Conservation (phyloP, 129 eudicot genomes). For the Heracleum sosnowskyi region DNA sequence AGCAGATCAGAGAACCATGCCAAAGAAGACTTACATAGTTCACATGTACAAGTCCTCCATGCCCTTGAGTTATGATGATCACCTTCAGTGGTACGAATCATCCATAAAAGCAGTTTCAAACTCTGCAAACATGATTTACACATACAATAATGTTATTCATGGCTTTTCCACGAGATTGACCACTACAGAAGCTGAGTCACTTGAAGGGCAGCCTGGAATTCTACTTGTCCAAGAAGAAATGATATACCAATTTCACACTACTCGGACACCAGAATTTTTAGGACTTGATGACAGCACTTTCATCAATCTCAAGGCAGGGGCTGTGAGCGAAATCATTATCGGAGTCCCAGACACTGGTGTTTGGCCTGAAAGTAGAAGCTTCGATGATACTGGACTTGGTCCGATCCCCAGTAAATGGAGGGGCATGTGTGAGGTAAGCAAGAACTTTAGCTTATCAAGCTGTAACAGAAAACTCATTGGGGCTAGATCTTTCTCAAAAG, state of each 20-base stretch:
- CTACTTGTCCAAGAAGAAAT: conserved; percentile 48
- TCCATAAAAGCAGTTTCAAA: conserved; percentile 40
- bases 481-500: neutral
- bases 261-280: conserved; percentile 65
- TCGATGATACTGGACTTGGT: conserved; percentile 51
- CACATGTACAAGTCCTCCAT: conserved; percentile 62
- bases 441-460: conserved; percentile 32
- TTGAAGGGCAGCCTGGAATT: conserved; percentile 42
- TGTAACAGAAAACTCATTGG: conserved; percentile 25
- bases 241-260: conserved; percentile 62
- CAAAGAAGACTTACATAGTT: conserved; percentile 48
- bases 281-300: conserved; percentile 33
- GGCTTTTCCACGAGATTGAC: conserved; percentile 59
- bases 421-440: conserved; percentile 57
- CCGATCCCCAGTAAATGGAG: conserved; percentile 61
- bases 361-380: conserved; percentile 64
- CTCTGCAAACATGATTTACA: conserved; percentile 46
- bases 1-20: conserved; percentile 10
- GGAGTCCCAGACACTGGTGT: conserved; percentile 84
- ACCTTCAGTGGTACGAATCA: conserved; percentile 55
- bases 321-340: conserved; percentile 43
- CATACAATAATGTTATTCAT: conserved; percentile 52
- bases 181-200: conserved; percentile 38
- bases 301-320: conserved; percentile 14
- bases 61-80: conserved; percentile 45